Conservation (phyloP, 2,329 filamentous ascomycete genomes). For the Davidsoniella australis region DNA sequence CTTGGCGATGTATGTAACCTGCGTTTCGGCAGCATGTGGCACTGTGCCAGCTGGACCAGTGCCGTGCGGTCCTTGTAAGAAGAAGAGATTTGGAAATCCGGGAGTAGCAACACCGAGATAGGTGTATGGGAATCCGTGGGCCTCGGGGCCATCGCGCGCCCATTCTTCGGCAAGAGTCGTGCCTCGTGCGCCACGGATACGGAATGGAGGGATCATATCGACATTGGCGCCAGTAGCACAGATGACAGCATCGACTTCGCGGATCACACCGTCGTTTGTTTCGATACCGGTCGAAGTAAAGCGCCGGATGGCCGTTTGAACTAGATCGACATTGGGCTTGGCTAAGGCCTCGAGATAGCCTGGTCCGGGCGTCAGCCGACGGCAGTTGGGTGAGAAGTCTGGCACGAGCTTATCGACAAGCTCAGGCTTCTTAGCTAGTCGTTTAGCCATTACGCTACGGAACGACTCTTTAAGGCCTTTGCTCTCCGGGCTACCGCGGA, state of each 20-base stretch:
- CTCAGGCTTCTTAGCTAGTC: constrained; percentile 36
- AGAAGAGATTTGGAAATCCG: constrained; percentile 50
- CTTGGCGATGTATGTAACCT: constrained; percentile 47
- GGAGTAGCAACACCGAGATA: constrained; percentile 49
- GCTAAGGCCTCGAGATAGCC: constrained; percentile 50
- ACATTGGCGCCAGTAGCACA: constrained; percentile 52
- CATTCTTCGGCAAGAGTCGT: constrained; percentile 38
- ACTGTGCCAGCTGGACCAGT: constrained; percentile 47
- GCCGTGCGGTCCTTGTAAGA: constrained; percentile 43
- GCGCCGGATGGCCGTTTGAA: constrained; percentile 36
- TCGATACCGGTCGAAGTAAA: constrained; percentile 45
- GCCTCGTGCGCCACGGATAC: constrained; percentile 34
- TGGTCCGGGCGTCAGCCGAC: constrained; percentile 46
- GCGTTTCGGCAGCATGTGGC: constrained; percentile 48
- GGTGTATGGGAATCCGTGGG: constrained; percentile 46
- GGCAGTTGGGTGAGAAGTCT: constrained; percentile 46
- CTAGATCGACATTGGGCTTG: constrained; percentile 44
- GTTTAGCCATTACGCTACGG: constrained; percentile 33
- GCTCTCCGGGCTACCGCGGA: constrained; percentile 36
- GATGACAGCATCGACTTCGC: constrained; percentile 46
- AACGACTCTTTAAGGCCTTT: constrained; percentile 29
- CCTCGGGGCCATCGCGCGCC: constrained; percentile 28
- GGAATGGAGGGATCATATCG: constrained; percentile 41
- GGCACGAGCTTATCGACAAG: constrained; percentile 39
- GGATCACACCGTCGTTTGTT: constrained; percentile 36